Percentiles rank a stretch among this genome's conserved stretches.
Evolutionary conservation across 176 grass and related monocot species (phyloP).

Genomic region (Carex kokanica): DNA sequence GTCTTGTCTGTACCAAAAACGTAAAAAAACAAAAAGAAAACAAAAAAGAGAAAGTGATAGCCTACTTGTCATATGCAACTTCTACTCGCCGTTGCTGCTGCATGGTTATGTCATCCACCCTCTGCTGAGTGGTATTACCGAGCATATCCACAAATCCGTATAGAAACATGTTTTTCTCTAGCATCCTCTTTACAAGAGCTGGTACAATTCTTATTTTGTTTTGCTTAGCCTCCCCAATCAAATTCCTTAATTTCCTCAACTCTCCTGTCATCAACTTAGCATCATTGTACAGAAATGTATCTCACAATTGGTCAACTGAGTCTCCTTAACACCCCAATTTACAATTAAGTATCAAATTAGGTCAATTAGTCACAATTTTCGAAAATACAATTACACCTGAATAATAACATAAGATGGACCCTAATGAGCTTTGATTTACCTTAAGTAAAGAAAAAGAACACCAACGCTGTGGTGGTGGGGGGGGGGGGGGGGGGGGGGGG

Average conservation of each 20-base stretch:
- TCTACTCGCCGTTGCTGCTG: slow-evolving; percentile 48
- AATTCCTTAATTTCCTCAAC: slow-evolving; percentile 53
- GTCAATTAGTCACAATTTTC: background rate
- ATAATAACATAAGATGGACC: background rate
- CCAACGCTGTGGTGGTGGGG: background rate
- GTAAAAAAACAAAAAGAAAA: background rate
- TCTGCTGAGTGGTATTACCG: slow-evolving; percentile 36
- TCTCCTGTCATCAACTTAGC: slow-evolving; percentile 44
- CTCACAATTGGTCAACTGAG: background rate
- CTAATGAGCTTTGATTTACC: background rate
- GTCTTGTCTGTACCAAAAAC: slow-evolving; percentile 6
- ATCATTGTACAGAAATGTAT: background rate
- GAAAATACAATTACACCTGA: background rate
- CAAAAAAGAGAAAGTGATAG: slow-evolving; percentile 1
- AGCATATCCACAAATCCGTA: slow-evolving; percentile 78
- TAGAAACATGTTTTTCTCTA: slow-evolving; percentile 59
- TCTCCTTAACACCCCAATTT: slow-evolving; percentile 18
- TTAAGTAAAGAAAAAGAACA: background rate
- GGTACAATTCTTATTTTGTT: slow-evolving; percentile 33
- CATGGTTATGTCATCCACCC: slow-evolving; percentile 53
- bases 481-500: too few relatives aligned
- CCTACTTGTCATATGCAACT: slow-evolving; percentile 69
- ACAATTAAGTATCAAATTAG: slow-evolving; percentile 24
- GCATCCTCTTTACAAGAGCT: slow-evolving; percentile 75
- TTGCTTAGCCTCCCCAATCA: slow-evolving; percentile 59